Base-by-base conservation (phyloP, 805 yeast species). In the Starmerella kuoi region DNA sequence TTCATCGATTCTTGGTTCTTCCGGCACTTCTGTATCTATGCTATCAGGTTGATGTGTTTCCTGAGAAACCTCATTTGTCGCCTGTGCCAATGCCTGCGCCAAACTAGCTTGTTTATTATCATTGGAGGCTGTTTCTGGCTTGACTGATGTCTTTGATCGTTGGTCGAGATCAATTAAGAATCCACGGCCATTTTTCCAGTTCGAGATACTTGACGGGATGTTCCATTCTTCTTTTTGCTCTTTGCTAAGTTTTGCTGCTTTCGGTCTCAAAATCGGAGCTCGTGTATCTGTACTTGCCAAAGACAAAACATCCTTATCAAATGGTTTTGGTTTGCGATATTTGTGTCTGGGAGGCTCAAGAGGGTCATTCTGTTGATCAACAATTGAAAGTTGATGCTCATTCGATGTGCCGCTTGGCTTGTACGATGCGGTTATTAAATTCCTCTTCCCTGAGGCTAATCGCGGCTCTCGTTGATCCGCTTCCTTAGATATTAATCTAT, bases 151-250 rank as follows among this genome's bases (percentile, higher is more conserved):
- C 5, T 21, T 6, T 9, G 37, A 7, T 45, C 96, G 66, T 54
- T 80, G 82, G 41, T 86, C 94, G 31, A 87, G 60, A 1, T 80
- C 76, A 35, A 87, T 77, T 1, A 94, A 76, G 56, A 76, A 84
- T 1, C 97, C 96, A 52, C 82, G 80, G 15, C 87, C 83, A 59
- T 91, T 91, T 60, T 86, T 87, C 96, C 97, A 91, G 59, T 84
- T 85, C 1, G 97, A 88, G 0, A 88, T 73, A 1, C 93, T 84
- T 0, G 94, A 77, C 0, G 97, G 97, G 24, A 91, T 85, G 37
- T 71, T 69, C 95, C 96, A 88, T 47, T 73, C 70, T 22, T 72
- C 74, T 49, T 76, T 81, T 40, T 86, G 94, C 50, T 79, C 83
- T 22, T 74, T 73, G 0, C 86, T 72, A 17, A 79, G 58, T 53